Evolutionary conservation across 768 basidiomycete species (phyloP), one percentile per base, ranked within the genome.

Genomic region (Termitomyces sp.): DNA sequence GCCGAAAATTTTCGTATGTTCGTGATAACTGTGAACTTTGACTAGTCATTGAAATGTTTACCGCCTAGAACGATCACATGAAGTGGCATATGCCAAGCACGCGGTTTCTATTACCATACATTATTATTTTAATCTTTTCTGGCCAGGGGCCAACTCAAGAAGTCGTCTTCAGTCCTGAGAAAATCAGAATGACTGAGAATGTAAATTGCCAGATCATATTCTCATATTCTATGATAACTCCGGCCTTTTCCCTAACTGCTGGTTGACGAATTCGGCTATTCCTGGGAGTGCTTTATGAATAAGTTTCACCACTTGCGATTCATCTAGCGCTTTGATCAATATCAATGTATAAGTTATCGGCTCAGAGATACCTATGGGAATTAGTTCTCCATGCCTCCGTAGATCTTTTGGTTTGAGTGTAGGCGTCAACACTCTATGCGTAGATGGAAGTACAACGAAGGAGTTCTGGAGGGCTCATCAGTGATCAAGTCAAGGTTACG

Each of bases 221-320:
- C 51, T 20, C 12, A 4, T 20, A 10, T 37, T n/a, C n/a, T 52
- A 52, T 4, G 37, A 52, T 40, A n/a, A 24, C 8, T 18, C n/a
- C 12, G 18, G 10, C 3, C 12, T 18, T 40, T 52, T 57, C 20
- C 62, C 63, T 48, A 74, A 57, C 26, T 68, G 67, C 33, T 74
- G 72, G 22, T 72, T 76, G 51, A 91, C 76, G 60, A 86, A 86
- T 7, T 79, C 66, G 52, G 84, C 72, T 62, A 93, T 88, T 30
- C 78, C 73, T 2, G 88, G 87, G 51, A 93, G 72, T 7, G 85
- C 86, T 58, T 77, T 76, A 34, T 82, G 81, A 48, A 93, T 82
- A n/a, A 91, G 82, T 66, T 85, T 85, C 62, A 91, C 81, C n/a
- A 90, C 83, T 65, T 89, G 85, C 37, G 80, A 73, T 70, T 90